Conservation (phyloP, 208 protist genomes). For the Acanthamoeba sp. region DNA sequence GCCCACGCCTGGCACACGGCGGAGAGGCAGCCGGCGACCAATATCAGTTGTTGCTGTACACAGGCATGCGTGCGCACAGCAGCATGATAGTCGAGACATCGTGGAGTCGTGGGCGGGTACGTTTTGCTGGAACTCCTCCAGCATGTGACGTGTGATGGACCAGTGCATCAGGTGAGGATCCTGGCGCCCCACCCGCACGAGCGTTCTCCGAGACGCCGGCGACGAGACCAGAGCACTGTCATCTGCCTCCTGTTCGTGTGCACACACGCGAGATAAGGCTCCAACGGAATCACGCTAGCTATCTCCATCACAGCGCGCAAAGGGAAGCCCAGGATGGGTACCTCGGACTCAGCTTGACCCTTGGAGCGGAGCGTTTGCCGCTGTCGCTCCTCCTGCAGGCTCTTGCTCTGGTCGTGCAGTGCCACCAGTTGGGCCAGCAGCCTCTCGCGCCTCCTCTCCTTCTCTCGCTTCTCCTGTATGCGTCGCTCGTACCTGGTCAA, state of each 20-base stretch:
- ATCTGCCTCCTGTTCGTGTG: too few relatives aligned
- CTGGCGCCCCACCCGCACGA: neutral
- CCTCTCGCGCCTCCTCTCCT: neutral
- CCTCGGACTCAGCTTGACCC: too few relatives aligned
- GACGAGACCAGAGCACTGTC: neutral
- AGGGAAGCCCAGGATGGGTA: too few relatives aligned
- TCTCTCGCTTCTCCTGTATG: neutral
- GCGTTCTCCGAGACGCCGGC: neutral
- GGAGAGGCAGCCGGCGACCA: neutral
- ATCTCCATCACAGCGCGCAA: too few relatives aligned
- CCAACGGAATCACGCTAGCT: too few relatives aligned
- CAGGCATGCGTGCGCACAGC: neutral
- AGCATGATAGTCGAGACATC: neutral
- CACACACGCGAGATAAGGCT: too few relatives aligned
- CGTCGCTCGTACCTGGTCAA: neutral
- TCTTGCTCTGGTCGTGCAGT: neutral
- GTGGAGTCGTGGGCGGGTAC: neutral
- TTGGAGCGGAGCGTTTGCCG: neutral
- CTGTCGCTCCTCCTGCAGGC: neutral
- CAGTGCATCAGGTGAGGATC: neutral
- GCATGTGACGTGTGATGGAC: neutral
- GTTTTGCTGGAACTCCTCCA: constrained; percentile 32
- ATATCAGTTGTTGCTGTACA: neutral
- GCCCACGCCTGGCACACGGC: neutral
- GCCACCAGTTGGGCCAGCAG: constrained; percentile 3